Percentiles rank a stretch among this genome's conserved stretches.
Evolutionary conservation across 2,329 filamentous ascomycete genomes (phyloP).

Genomic region (Penicillium sp.): DNA sequence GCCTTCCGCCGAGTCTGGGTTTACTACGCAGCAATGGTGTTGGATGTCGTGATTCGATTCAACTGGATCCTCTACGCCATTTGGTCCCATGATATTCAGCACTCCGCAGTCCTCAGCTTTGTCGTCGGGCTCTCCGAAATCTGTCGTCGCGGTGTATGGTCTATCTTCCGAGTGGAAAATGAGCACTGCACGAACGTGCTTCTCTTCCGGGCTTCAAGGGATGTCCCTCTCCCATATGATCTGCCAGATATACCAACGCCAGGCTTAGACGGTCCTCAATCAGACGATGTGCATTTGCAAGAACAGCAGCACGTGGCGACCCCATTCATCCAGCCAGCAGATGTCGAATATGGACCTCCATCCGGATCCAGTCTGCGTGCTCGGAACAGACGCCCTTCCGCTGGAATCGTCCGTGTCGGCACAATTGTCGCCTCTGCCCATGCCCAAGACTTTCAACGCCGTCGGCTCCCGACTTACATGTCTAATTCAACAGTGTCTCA

Average conservation of each 20-base stretch:
- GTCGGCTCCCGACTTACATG: constrained; percentile 57
- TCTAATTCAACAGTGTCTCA: constrained; percentile 39
- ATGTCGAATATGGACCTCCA: constrained; percentile 35
- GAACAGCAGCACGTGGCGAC: constrained; percentile 26
- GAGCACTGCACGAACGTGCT: constrained; percentile 94
- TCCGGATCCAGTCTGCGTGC: constrained; percentile 30
- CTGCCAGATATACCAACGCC: constrained; percentile 32
- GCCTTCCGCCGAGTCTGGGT: constrained; percentile 78
- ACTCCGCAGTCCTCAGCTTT: constrained; percentile 83
- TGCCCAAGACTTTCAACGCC: constrained; percentile 89
- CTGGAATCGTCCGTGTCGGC: constrained; percentile 58
- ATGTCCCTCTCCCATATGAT: constrained; percentile 83
- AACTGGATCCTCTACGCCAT: constrained; percentile 94
- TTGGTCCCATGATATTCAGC: constrained; percentile 77
- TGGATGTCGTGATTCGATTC: constrained; percentile 86
- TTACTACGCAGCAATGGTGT: constrained; percentile 83
- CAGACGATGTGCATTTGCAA: constrained; percentile 31
- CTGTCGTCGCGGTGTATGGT: constrained; percentile 85
- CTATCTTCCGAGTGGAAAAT: constrained; percentile 92
- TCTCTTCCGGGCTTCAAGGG: constrained; percentile 85
- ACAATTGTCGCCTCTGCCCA: constrained; percentile 82
- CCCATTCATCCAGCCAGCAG: constrained; percentile 24
- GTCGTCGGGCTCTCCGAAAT: constrained; percentile 78
- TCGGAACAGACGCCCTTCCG: constrained; percentile 32
- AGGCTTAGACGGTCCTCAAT: constrained; percentile 15